Evolutionary conservation across 345 rosid species (phyloP).

Genomic region (Garcia nutans): DNA sequence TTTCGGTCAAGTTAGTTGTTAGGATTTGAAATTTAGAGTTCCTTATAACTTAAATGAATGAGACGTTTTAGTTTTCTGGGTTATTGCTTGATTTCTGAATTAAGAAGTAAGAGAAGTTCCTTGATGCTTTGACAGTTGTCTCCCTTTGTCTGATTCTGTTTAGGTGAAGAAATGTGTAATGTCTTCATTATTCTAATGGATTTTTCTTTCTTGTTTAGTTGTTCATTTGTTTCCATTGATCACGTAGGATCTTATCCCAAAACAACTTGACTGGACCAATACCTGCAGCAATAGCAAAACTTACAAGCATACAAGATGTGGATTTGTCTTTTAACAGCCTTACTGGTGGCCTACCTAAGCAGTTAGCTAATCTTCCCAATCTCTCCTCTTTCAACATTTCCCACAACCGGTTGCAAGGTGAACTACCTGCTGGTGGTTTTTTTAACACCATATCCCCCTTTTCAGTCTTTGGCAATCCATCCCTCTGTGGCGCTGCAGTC

Average conservation of each 20-base stretch:
- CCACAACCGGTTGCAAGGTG: slow-evolving; percentile 75
- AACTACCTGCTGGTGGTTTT: slow-evolving; percentile 79
- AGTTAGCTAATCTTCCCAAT: slow-evolving; percentile 70
- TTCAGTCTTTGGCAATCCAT: slow-evolving; percentile 71
- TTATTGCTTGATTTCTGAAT: background rate
- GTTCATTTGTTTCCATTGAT: slow-evolving; percentile 4
- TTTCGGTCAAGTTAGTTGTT: background rate
- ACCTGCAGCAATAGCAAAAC: slow-evolving; percentile 61
- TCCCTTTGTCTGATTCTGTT: background rate
- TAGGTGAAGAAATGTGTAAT: background rate
- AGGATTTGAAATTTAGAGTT: background rate
- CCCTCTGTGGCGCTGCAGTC: slow-evolving; percentile 81
- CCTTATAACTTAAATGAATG: background rate
- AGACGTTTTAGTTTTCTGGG: background rate
- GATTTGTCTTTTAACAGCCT: slow-evolving; percentile 71
- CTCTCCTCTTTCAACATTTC: slow-evolving; percentile 78
- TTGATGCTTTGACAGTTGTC: background rate
- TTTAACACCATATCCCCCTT: slow-evolving; percentile 74
- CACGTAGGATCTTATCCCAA: slow-evolving; percentile 58
- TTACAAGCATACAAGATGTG: slow-evolving; percentile 53
- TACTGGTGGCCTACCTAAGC: slow-evolving; percentile 67
- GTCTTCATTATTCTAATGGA: slow-evolving; percentile 10
- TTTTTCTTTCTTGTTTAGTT: background rate
- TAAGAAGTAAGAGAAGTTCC: background rate
- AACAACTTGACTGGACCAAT: slow-evolving; percentile 65